Conservation (phyloP, 2,329 filamentous ascomycete genomes). For the Aspergillus sp. region DNA sequence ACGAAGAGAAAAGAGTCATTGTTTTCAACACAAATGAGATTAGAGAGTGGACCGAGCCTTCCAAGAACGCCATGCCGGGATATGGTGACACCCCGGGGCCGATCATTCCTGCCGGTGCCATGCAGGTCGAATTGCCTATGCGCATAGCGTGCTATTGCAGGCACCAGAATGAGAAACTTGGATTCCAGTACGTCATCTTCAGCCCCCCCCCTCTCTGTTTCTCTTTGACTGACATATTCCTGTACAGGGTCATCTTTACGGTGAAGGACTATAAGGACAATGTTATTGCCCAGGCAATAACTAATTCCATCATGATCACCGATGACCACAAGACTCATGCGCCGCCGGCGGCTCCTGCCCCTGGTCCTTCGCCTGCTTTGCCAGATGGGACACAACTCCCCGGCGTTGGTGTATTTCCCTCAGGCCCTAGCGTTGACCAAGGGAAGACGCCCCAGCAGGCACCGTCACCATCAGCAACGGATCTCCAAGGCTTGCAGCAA, state of each 20-base stretch:
- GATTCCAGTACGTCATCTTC: conserved; percentile 62
- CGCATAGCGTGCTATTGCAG: conserved; percentile 96
- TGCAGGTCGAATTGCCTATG: conserved; percentile 86
- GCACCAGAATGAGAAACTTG: conserved; percentile 89
- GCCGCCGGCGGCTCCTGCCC: conserved; percentile 38
- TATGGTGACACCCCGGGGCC: conserved; percentile 34
- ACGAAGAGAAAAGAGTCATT: conserved; percentile 77
- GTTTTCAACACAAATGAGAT: conserved; percentile 90
- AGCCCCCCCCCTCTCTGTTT: background rate
- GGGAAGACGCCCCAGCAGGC: conserved; percentile 32
- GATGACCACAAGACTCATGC: conserved; percentile 92
- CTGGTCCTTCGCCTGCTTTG: conserved; percentile 34
- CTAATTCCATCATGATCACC: conserved; percentile 90
- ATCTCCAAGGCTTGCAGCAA: conserved; percentile 61
- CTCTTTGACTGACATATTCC: conserved; percentile 2
- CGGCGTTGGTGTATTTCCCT: conserved; percentile 45
- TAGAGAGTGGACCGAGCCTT: conserved; percentile 74
- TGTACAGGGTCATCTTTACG: conserved; percentile 77
- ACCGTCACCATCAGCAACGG: conserved; percentile 59
- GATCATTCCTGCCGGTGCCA: conserved; percentile 54
- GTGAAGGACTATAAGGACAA: conserved; percentile 77
- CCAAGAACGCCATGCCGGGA: conserved; percentile 53
- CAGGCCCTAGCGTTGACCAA: conserved; percentile 30
- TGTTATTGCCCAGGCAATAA: conserved; percentile 79
- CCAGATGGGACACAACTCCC: conserved; percentile 43